Conservation (phyloP, 441 rosid genomes). For the Mallotus repandus region DNA sequence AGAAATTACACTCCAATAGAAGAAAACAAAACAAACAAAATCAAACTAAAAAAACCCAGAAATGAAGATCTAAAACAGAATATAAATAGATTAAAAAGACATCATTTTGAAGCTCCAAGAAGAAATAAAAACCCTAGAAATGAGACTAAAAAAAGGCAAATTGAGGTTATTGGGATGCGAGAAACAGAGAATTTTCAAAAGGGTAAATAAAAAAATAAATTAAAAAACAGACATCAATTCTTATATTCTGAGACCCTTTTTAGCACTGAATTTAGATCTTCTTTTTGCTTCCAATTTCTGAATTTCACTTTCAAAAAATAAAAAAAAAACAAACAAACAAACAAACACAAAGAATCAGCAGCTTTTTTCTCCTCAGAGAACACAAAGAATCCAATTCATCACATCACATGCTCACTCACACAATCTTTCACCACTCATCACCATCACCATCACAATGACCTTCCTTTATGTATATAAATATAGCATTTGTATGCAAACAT, state of each 20-base stretch:
- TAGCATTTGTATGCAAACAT: not conserved
- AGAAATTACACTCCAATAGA: not conserved
- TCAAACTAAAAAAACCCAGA: constrained; percentile 3
- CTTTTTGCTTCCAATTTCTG: not conserved
- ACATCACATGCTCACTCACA: constrained; percentile 31
- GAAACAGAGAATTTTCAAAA: not conserved
- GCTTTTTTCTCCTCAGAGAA: constrained; percentile 18
- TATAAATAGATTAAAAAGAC: not conserved
- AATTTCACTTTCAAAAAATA: not conserved
- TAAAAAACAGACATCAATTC: constrained; percentile 16
- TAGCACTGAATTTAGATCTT: not conserved
- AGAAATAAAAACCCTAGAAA: constrained; percentile 1
- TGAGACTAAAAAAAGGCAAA: not conserved
- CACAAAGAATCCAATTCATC: constrained; percentile 26
- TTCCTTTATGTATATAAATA: not conserved
- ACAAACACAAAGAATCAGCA: constrained; percentile 7
- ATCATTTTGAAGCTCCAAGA: not conserved
- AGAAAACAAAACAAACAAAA: not conserved
- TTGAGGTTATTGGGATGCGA: not conserved
- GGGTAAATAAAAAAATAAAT: not conserved
- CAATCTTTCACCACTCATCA: not conserved
- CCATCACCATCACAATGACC: not conserved
- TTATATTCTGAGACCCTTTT: not conserved
- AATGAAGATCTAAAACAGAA: constrained; percentile 14
- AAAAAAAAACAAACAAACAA: not conserved